Conservation (phyloP, 495 filamentous ascomycete species). For the Penicillium steckii region DNA sequence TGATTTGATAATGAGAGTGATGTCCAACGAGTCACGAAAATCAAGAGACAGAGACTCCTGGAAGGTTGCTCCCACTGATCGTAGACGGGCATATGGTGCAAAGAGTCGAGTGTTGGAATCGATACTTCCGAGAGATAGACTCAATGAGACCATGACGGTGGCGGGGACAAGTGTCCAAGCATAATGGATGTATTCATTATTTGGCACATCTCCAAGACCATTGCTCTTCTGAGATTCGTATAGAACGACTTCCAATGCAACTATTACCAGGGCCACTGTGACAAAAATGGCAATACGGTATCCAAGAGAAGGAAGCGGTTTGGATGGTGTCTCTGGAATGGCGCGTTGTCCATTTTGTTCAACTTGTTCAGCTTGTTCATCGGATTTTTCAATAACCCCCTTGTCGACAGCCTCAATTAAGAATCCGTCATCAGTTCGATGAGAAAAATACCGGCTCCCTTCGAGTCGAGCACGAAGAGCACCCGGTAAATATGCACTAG, state of each 20-base stretch:
- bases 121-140: conserved; percentile 3
- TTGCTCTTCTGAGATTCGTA: conserved; percentile 7
- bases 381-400: no score
- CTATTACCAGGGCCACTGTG: conserved; percentile 1
- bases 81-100: conserved; percentile 9
- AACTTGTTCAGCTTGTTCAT: no score
- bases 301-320: conserved; percentile 8
- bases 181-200: conserved; percentile 4
- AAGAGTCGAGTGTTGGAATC: conserved; percentile 11
- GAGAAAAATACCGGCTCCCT: background rate
- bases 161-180: conserved; percentile 14
- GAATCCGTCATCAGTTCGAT: background rate
- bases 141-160: conserved; percentile 2
- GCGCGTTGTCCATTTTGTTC: no score
- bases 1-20: background rate
- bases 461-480: background rate
- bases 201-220: conserved; percentile 5
- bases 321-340: conserved; percentile 8
- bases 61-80: background rate
- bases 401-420: background rate
- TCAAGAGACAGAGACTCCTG: conserved; percentile 5
- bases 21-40: conserved; percentile 4
- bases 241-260: conserved; percentile 7
- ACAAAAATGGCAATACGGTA: conserved; percentile 5
- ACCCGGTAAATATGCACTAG: background rate